phyloP scores from a whole-genome alignment of 176 grass and related monocot genomes.

The Eleusine coracana region DNA sequence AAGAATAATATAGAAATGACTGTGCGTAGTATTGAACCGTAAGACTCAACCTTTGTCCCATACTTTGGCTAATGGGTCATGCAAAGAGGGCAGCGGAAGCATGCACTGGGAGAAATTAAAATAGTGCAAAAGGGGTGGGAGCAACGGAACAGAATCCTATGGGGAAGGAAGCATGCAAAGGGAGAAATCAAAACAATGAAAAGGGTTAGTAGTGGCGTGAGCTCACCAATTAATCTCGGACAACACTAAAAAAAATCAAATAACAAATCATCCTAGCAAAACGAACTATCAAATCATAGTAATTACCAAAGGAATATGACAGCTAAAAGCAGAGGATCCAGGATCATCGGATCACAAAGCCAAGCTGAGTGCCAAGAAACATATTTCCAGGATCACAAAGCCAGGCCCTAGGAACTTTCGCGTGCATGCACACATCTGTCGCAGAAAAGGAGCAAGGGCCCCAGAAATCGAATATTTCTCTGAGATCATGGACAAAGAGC shows the following conservation, averaged over 20 bases:
- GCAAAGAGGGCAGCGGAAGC: not conserved
- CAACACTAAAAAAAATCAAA: conserved; percentile 12
- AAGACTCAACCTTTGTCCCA: conserved; percentile 41
- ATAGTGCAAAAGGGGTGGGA: not conserved
- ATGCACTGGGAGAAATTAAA: not conserved
- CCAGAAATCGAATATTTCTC: not conserved
- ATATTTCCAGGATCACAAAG: not conserved
- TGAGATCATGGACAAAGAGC: too few species aligned
- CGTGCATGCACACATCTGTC: conserved; percentile 1
- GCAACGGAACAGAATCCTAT: not conserved
- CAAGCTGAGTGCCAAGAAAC: not conserved
- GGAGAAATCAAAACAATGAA: conserved; percentile 7
- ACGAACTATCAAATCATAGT: not conserved
- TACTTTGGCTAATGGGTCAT: not conserved
- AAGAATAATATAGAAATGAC: conserved; percentile 49
- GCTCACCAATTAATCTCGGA: conserved; percentile 47
- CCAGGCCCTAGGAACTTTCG: not conserved
- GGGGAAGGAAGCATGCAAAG: not conserved
- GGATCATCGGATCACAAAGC: not conserved
- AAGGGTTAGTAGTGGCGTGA: conserved; percentile 19
- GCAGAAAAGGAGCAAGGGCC: not conserved
- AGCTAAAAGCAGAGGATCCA: not conserved
- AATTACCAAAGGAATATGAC: not conserved
- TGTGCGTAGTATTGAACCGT: conserved; percentile 22
- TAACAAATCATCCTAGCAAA: not conserved